Base-by-base conservation (phyloP, 768 basidiomycete species). In the Termitomyces sp. region DNA sequence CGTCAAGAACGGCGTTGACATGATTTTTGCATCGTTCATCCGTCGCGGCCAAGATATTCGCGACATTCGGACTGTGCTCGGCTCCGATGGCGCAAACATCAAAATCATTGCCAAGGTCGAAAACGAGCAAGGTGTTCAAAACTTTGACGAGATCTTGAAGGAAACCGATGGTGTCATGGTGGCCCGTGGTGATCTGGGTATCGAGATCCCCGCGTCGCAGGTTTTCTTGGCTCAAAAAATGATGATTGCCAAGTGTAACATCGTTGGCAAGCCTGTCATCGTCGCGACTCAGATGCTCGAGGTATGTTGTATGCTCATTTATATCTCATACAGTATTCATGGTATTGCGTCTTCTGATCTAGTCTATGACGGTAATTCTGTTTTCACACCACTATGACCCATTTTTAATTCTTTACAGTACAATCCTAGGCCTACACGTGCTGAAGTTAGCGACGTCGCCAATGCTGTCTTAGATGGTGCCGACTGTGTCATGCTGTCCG, bases 21-120 rank as follows among this genome's bases (percentile, higher is more conserved):
- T 99, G 95, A 75, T 99, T 67, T 99, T 99, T 70, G 97, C 97
- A 6, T 98, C 97, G 3, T 99, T 98, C 73, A 98, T 99, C 73
- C 94, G 97, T 60, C 87, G 90, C 56, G 96, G 85, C 28, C 82
- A 97, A 66, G 97, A 99, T 71, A 95, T 99, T 69, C 81, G 77
- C 63, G 92, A 97, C 67, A 98, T 99, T 72, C 90, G 94, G 63
- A 81, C 85, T 51, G 92, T 95, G 61, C 87, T 99, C 63, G 97
- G 97, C 49, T 88, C 95, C 34, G 94, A 94, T 52, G 97, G 97
- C 57, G 90, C 93, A 55, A 87, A 77, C 77, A 94, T 99, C 81
- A 98, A 98, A 77, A 94, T 99, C 72, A 98, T 99, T 65, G 94
- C 96, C 77, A 99, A 99, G 77, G 98, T 99, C 64, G 97, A 99